Conservation (phyloP, 2,329 filamentous ascomycete genomes). For the Sporothrix brunneoviolacea region DNA sequence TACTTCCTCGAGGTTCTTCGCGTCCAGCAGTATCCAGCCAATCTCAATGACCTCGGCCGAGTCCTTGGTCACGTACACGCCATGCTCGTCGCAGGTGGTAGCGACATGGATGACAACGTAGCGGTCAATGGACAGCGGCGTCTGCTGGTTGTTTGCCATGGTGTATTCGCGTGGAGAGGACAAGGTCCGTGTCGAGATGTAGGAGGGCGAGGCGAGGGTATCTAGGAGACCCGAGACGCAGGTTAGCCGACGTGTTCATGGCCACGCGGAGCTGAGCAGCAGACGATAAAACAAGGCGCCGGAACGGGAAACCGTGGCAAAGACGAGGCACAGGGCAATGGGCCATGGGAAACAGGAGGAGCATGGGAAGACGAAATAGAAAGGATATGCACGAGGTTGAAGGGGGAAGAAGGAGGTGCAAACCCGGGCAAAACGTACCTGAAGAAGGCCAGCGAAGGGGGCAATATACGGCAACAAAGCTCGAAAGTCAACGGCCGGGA, state of each 20-base stretch:
- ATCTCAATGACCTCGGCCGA: slow-evolving; percentile 99
- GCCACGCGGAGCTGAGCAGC: too few relatives aligned
- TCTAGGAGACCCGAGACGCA: too few relatives aligned
- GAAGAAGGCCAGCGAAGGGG: slow-evolving; percentile 2
- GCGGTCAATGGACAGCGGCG: slow-evolving; percentile 72
- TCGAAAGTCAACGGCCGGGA: neutral
- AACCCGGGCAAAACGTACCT: slow-evolving; percentile 1
- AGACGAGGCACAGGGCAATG: too few relatives aligned
- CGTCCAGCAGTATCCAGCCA: slow-evolving; percentile 93
- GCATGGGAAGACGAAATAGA: too few relatives aligned
- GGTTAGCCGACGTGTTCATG: too few relatives aligned
- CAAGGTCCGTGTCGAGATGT: too few relatives aligned
- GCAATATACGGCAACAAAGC: neutral
- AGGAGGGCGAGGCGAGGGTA: neutral
- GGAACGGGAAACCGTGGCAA: too few relatives aligned
- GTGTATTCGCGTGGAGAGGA: slow-evolving; percentile 4
- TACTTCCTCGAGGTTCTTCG: slow-evolving; percentile 89
- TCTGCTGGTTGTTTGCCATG: slow-evolving; percentile 40
- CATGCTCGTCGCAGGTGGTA: slow-evolving; percentile 97
- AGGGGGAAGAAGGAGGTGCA: too few relatives aligned
- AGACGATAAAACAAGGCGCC: too few relatives aligned
- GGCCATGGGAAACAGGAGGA: too few relatives aligned
- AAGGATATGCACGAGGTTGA: neutral
- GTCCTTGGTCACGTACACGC: slow-evolving; percentile 98
- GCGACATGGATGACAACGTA: slow-evolving; percentile 98